These are phyloP conservation scores for Candida pseudofarinosa DNA, from an alignment of 805 yeast genomes.

Conservation along the genomic window DNA sequence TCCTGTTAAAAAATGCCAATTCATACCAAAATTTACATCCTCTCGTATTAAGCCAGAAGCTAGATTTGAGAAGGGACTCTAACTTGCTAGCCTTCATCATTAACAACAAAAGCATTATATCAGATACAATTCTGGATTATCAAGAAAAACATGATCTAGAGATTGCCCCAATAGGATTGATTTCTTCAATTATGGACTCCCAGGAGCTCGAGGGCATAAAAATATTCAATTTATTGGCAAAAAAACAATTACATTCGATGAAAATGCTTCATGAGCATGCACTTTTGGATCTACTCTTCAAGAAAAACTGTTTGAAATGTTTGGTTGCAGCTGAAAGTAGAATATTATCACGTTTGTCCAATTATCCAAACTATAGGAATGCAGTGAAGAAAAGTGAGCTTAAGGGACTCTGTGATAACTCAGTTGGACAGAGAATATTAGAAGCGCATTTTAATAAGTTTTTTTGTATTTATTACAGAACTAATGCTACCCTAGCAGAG, in stretches of 20 bases:
- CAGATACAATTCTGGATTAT: slow-evolving; percentile 4
- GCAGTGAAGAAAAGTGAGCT: not conserved
- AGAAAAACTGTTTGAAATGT: slow-evolving; percentile 9
- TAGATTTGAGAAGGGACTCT: slow-evolving; percentile 5
- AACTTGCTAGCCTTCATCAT: slow-evolving; percentile 11
- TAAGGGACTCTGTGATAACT: not conserved
- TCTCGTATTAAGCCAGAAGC: slow-evolving; percentile 6
- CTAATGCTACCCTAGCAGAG: slow-evolving; percentile 3
- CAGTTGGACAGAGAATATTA: not conserved
- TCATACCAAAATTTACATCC: slow-evolving; percentile 6
- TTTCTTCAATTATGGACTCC: slow-evolving; percentile 8
- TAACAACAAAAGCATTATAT: slow-evolving; percentile 5
- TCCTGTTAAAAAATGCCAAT: slow-evolving; percentile 7
- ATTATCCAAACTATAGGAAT: slow-evolving; percentile 2
- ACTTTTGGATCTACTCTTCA: slow-evolving; percentile 4
- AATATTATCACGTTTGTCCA: slow-evolving; percentile 6
- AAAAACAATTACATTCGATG: slow-evolving; percentile 7
- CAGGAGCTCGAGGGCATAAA: slow-evolving; percentile 11
- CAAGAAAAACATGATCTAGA: slow-evolving; percentile 3
- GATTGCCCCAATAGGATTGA: slow-evolving; percentile 4
- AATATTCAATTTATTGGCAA: slow-evolving; percentile 9
- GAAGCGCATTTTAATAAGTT: slow-evolving; percentile 5
- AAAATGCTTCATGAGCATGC: slow-evolving; percentile 5
- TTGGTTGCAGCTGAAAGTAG: slow-evolving; percentile 8
- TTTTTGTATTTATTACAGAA: slow-evolving; percentile 4